These are phyloP conservation scores for Arthrocladium fulminans DNA, from an alignment of 2,329 filamentous ascomycete species.

Conservation along the genomic window DNA sequence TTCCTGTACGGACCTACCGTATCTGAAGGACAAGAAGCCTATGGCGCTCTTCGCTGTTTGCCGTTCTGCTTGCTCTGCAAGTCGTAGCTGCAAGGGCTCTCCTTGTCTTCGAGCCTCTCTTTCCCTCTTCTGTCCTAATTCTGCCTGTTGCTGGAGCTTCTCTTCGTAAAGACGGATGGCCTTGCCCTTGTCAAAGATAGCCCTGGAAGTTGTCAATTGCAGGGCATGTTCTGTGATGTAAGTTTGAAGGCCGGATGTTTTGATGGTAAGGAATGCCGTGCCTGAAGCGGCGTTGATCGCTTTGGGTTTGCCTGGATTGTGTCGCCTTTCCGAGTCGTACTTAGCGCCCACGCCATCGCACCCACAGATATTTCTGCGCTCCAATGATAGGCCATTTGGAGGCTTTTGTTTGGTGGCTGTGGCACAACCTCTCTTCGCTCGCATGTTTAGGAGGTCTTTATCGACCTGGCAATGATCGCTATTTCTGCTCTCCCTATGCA, in stretches of 20 bases:
- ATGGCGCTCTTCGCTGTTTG: background rate
- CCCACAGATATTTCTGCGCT: background rate
- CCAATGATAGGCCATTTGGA: background rate
- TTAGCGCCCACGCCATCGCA: background rate
- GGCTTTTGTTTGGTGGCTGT: background rate
- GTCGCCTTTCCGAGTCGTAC: background rate
- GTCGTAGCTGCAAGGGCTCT: background rate
- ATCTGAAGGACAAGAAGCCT: slow-evolving; percentile 5
- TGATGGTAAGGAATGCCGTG: background rate
- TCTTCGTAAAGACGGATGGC: background rate
- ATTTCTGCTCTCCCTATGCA: too few species aligned
- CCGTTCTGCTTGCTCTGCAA: background rate
- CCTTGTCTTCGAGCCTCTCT: background rate
- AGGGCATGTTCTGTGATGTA: background rate
- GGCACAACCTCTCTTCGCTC: background rate
- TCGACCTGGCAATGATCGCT: background rate
- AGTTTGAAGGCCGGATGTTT: background rate
- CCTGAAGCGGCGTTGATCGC: background rate
- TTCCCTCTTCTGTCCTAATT: background rate
- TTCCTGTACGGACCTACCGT: slow-evolving; percentile 6
- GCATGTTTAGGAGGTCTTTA: background rate
- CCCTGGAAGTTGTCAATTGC: background rate
- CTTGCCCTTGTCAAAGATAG: background rate
- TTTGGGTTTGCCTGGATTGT: background rate
- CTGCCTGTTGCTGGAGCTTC: background rate